A percentile compares a stretch with the other conserved stretches of the same genome.
Conservation (phyloP, 1,139 yeast species). For the Yamadazyma friedrichii region DNA sequence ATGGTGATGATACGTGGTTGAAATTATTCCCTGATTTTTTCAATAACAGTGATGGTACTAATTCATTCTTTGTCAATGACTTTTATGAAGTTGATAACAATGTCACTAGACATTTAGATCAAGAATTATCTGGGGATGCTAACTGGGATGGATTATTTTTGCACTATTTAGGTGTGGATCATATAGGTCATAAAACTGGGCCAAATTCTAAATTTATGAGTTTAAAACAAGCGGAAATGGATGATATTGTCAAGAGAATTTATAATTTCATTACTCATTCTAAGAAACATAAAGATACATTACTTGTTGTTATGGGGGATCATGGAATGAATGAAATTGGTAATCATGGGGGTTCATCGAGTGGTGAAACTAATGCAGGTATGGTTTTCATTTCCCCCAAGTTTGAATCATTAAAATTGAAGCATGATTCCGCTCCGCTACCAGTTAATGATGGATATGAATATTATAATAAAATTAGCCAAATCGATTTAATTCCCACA, state of each 20-base stretch:
- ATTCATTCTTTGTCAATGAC: conserved; percentile 91
- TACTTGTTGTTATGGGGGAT: conserved; percentile 83
- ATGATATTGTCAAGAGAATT: conserved; percentile 53
- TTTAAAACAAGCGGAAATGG: conserved; percentile 84
- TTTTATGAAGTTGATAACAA: conserved; percentile 91
- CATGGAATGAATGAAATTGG: conserved; percentile 96
- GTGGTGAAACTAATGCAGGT: conserved; percentile 89
- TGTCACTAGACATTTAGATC: conserved; percentile 81
- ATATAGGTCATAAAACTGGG: conserved; percentile 97
- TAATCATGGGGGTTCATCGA: conserved; percentile 93
- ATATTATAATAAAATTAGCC: conserved; percentile 60
- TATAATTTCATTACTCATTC: conserved; percentile 38
- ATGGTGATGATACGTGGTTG: conserved; percentile 97
- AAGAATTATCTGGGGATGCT: conserved; percentile 39
- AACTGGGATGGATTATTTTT: conserved; percentile 85
- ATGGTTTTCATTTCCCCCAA: conserved; percentile 65
- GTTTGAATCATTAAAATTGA: conserved; percentile 31
- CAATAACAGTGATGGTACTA: conserved; percentile 75
- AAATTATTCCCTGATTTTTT: conserved; percentile 76
- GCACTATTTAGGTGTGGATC: conserved; percentile 92
- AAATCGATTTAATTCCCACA: conserved; percentile 88
- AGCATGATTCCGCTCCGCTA: conserved; percentile 34
- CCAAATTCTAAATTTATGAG: conserved; percentile 80
- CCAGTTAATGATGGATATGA: conserved; percentile 39
- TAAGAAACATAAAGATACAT: conserved; percentile 43